Evolutionary conservation across 257 asterid genomes (phyloP), one percentile per base, ranked within the genome.

Genomic region (Jaltomata sinuosa): DNA sequence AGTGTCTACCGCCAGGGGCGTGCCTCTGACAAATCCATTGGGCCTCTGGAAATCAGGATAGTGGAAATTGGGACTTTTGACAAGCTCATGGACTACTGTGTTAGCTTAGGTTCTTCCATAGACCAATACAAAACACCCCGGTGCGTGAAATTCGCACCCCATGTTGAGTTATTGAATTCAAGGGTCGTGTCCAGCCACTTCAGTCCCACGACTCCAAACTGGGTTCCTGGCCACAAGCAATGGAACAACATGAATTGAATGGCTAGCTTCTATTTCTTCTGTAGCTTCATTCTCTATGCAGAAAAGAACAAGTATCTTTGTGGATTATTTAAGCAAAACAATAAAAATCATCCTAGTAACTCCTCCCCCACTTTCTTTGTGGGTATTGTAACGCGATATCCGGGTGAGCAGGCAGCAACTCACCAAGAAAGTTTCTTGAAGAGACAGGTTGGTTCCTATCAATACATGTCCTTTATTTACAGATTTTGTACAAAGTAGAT

Each of bases 11-110:
- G 99, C 5, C 97, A 95, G 89, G 90, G 95, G 57, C 93, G 98
- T 0, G 92, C 84, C 4, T 88, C 90, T 15, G 97, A 93, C 31
- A 85, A 85, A 15, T 93, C 95, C 1, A 90, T 95, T 32, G 97
- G 97, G 3, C 92, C 98, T 0, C 93, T 95, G 1, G 98, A 95
- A 88, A 93, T 95, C 92, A 22, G 57, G 80, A 74, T 25, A 74
- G 80, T 45, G 57, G 57, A 74, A 45, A 45, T 45, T 14, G 57
- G 99, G 5, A 93, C 98, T 2, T 95, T 94, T 78, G 97, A 95
- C 61, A 95, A 94, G 92, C 94, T 95, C 10, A 93, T 94, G 98
- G 99, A 95, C 74, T 92, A 92, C 67, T 94, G 97, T 1, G 91
- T 95, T 47, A 92, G 94, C 88, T 82, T 90, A 22, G 99, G 98